Percentiles rank a stretch among this genome's conserved stretches.
These are phyloP conservation scores for Corymbia citriodora DNA, from an alignment of 441 rosid species.

Conservation along the genomic window DNA sequence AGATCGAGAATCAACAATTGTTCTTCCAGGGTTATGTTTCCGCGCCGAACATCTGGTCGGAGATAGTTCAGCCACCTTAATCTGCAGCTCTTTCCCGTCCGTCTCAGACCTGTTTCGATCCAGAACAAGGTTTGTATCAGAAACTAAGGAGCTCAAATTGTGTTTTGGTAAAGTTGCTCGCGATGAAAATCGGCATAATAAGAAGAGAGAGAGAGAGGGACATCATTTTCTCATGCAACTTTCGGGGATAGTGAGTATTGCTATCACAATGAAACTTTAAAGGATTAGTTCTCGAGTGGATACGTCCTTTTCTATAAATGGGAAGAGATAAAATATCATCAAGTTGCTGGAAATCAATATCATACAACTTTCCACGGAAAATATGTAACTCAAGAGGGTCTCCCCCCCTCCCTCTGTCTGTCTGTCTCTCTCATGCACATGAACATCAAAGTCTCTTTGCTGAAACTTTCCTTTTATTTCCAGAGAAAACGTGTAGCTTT, in stretches of 20 bases:
- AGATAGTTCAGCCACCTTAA: slow-evolving; percentile 94
- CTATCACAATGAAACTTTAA: neutral
- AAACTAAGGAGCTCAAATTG: neutral
- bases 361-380: neutral
- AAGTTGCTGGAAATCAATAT: neutral
- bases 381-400: neutral
- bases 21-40: slow-evolving; percentile 92
- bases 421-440: neutral
- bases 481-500: neutral
- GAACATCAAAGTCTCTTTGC: neutral
- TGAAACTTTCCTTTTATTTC: neutral
- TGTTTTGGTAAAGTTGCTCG: neutral
- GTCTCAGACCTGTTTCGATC: slow-evolving; percentile 51
- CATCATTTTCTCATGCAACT: neutral
- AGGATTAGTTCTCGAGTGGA: neutral
- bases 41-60: slow-evolving; percentile 95
- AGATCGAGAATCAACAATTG: slow-evolving; percentile 93
- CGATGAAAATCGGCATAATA: neutral
- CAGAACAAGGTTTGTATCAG: neutral
- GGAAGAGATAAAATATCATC: neutral
- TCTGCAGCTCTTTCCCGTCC: slow-evolving; percentile 97
- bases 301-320: neutral
- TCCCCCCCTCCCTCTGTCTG: neutral
- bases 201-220: neutral
- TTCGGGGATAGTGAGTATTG: neutral